phyloP scores from a whole-genome alignment of 1,284 basidiomycete species.

The Wallemia hederae region DNA sequence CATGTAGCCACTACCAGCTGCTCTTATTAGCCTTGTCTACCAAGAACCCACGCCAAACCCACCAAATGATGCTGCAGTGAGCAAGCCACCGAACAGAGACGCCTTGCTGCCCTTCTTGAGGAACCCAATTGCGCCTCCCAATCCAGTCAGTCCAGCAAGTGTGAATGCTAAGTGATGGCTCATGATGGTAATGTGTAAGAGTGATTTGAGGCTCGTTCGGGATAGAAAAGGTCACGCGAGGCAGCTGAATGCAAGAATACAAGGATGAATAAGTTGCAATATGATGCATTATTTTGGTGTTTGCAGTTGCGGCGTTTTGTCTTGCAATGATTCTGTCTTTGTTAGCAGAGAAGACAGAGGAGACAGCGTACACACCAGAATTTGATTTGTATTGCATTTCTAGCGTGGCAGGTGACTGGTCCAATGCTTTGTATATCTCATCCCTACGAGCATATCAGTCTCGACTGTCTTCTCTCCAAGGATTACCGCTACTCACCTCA shows the following conservation, averaged over 20 bases:
- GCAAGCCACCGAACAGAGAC: background rate
- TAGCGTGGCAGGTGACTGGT: conserved; percentile 29
- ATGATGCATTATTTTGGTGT: background rate
- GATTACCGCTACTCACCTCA: conserved; percentile 28
- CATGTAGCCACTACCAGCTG: background rate
- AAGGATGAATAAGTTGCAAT: background rate
- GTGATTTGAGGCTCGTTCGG: background rate
- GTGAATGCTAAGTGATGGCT: background rate
- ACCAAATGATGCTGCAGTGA: background rate
- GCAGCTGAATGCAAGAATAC: background rate
- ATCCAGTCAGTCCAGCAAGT: background rate
- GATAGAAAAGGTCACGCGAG: background rate
- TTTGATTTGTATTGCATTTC: conserved; percentile 63
- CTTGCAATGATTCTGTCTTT: conserved; percentile 40
- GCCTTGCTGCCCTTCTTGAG: background rate
- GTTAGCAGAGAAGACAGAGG: background rate
- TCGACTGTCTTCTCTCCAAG: too few relatives aligned
- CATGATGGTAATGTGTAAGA: too few relatives aligned
- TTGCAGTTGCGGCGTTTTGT: conserved; percentile 23
- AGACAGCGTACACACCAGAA: conserved; percentile 25
- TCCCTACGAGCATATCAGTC: conserved; percentile 22
- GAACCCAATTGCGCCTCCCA: background rate
- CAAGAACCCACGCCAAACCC: background rate
- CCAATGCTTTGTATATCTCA: conserved; percentile 32
- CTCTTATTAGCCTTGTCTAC: background rate